phyloP scores from a whole-genome alignment of 2,329 filamentous ascomycete genomes.

The Clarireedia hainanense region DNA sequence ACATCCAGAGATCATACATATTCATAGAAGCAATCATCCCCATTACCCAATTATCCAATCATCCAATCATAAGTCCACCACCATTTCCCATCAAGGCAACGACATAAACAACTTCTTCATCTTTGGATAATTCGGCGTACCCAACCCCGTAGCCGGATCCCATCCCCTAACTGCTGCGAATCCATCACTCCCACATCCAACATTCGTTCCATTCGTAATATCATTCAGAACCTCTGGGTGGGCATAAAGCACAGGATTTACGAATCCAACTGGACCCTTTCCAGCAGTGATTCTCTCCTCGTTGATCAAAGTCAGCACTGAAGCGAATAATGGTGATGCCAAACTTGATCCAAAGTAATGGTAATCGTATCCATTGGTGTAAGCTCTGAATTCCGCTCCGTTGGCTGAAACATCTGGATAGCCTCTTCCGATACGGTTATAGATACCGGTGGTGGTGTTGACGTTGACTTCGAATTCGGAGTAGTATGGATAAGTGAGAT shows the following conservation, averaged over 20 bases:
- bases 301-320: conserved; percentile 17
- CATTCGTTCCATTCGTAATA: conserved; percentile 26
- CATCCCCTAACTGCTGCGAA: conserved; percentile 28
- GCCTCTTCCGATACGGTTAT: conserved; percentile 40
- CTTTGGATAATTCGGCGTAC: conserved; percentile 24
- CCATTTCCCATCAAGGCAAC: conserved; percentile 11
- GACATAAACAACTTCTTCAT: conserved; percentile 20
- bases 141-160: conserved; percentile 23
- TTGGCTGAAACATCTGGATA: conserved; percentile 50
- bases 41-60: too few species aligned
- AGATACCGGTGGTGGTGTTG: conserved; percentile 39
- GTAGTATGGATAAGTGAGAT: conserved; percentile 20
- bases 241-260: conserved; percentile 7
- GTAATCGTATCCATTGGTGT: conserved; percentile 1
- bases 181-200: conserved; percentile 29
- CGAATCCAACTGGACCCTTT: conserved; percentile 6
- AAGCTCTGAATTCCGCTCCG: conserved; percentile 30
- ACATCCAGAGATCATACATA: too few species aligned
- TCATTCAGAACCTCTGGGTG: conserved; percentile 28
- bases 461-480: conserved; percentile 27
- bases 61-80: too few species aligned
- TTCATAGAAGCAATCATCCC: too few species aligned
- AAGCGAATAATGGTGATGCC: conserved; percentile 18
- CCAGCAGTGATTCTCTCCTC: background rate
- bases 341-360: conserved; percentile 17